These are phyloP conservation scores for Rhodomyrtus psidioides DNA, from an alignment of 441 rosid genomes.

Conservation along the genomic window DNA sequence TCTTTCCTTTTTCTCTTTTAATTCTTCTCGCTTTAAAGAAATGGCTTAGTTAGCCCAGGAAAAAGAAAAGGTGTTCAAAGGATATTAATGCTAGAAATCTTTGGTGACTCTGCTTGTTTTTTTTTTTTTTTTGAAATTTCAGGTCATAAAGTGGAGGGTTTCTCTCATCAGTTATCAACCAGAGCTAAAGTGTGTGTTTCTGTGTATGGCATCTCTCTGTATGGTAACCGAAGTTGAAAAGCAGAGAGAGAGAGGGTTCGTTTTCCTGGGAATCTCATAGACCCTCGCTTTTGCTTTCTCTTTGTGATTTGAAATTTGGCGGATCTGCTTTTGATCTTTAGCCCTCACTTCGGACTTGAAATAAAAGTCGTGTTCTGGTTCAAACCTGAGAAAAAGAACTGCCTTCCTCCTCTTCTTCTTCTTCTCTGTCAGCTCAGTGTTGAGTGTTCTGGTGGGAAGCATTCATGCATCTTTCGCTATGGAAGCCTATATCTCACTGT, in stretches of 20 bases:
- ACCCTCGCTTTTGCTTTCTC: constrained; percentile 13
- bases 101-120: constrained; percentile 7
- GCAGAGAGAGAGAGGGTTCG: constrained; percentile 5
- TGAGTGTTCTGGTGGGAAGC: neutral
- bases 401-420: neutral
- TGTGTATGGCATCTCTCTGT: constrained; percentile 2
- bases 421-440: neutral
- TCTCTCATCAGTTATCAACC: neutral
- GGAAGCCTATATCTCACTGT: constrained; percentile 66
- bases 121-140: constrained; percentile 13
- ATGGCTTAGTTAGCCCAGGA: constrained; percentile 11
- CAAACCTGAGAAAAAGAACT: neutral
- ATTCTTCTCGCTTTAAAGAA: constrained; percentile 23
- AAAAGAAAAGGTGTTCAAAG: neutral
- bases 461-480: constrained; percentile 61
- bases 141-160: constrained; percentile 19
- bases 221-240: neutral
- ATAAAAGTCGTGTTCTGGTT: constrained; percentile 1
- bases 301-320: constrained; percentile 11
- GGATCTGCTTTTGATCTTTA: constrained; percentile 2
- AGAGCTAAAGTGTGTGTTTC: neutral
- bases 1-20: constrained; percentile 1
- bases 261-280: constrained; percentile 13
- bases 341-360: neutral
- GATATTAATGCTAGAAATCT: constrained; percentile 17